Evolutionary conservation across 352 stramenopile genomes (phyloP), one percentile per base, ranked within the genome.

Genomic region (Saprolegnia diclina): DNA sequence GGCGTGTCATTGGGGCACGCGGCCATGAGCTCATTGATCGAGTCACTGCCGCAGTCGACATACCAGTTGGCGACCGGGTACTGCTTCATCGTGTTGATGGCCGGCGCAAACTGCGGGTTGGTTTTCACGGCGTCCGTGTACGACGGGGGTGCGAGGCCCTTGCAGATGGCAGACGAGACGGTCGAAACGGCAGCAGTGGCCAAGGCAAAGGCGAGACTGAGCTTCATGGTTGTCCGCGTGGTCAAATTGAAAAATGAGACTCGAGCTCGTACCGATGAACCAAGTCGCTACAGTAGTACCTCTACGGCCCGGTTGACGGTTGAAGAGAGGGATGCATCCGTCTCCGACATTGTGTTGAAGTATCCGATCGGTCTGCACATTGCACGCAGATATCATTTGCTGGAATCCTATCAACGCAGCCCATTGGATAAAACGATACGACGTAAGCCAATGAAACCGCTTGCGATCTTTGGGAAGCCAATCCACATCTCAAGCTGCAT

Each of bases 21-120:
- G 11, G 19, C 7, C 10, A 69, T 35, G 22, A 69, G 50, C 5
- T 9, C 45, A 38, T 44, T 24, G 18, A 69, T 40, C 14, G 22
- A n/a, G 26, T 69, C 63, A 19, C 35, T 48, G 61, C 35, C 65
- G 38, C 79, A 74, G 56, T 88, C 80, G 29, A 79, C 78, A 71
- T 88, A 88, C 77, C 79, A 88, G 0, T 76, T 77, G 55, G 77
- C 76, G 37, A 82, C 82, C 9, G 77, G 73, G 61, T 81, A 77
- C 37, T 79, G 80, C 55, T 88, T 79, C 21, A 90, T 24, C 14
- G 56, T 64, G 0, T 67, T 63, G 6, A 89, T 56, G 1, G 79
- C 78, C 16, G 71, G 73, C 16, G 71, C 65, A 4, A 78, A 74
- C 5, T 80, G 77, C 19, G 81, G 79, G 72, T 87, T 69, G 16